Base-by-base conservation (phyloP, 805 yeast genomes). In the Teunomyces lycoperdinae region DNA sequence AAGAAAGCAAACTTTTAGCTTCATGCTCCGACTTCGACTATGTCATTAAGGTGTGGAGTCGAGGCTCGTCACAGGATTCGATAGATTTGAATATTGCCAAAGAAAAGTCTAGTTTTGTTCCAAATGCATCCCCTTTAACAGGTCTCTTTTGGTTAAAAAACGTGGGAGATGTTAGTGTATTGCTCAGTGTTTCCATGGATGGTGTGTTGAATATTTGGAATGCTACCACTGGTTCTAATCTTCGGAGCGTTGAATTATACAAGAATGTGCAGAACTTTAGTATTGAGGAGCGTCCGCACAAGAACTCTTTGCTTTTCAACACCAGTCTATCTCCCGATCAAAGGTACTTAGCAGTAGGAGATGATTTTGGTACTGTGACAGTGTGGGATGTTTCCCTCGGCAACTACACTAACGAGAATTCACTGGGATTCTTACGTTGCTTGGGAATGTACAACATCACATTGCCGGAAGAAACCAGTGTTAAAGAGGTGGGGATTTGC, bases 11-110 rank as follows among this genome's bases (percentile, higher is more conserved):
- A 54, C 63, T 85, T 28, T 68, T 91, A 35, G 82, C 89, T 3
- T 81, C 91, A 2, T 83, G 88, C 7, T 83, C 95, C 1, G 96
- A 88, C 60, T 56, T 45, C 20, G 97, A 91, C 61, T 77, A 79
- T 47, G 71, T 78, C 0, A 74, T 90, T 7, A 78, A 88, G 55
- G 71, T 89, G 16, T 91, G 96, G 96, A 79, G 76, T 57, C 85
- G 89, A 32, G 76, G 77, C 26, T 78, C 82, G 29, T 67, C 79
- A 20, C 79, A 79, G 50, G 76, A 81, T 27, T 66, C 76, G 31
- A 76, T 66, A 29, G 71, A 68, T 45, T 50, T 69, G 31, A 66
- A 62, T 41, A 52, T 49, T 6, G 44, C 39, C 4, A 45, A 57
- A 3, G 54, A 52, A 7, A 35, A 51, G 11, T 44, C 43, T 17